phyloP scores from a whole-genome alignment of 2,329 filamentous ascomycete species.

The Cytospora mali region DNA sequence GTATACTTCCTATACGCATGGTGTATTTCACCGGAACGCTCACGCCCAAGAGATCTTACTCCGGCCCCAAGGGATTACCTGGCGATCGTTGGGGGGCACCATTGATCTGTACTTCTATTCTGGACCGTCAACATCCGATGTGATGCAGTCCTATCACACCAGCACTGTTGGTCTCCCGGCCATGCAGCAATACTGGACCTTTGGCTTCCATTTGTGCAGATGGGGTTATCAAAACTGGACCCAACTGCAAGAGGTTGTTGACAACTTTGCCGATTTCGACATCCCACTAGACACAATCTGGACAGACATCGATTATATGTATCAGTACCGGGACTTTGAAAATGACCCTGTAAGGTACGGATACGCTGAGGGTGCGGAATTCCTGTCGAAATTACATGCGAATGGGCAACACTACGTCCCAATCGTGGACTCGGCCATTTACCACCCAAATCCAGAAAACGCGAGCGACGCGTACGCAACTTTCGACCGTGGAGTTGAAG shows the following conservation, averaged over 20 bases:
- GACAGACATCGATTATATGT: conserved; percentile 75
- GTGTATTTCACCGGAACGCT: conserved; percentile 75
- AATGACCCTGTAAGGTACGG: conserved; percentile 61
- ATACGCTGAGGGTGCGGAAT: conserved; percentile 58
- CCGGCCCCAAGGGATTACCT: conserved; percentile 65
- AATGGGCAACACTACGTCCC: conserved; percentile 70
- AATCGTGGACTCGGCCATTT: conserved; percentile 73
- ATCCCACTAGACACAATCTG: conserved; percentile 77
- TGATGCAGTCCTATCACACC: conserved; percentile 71
- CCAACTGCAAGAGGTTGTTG: conserved; percentile 65
- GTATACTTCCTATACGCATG: conserved; percentile 72
- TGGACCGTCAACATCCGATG: conserved; percentile 68
- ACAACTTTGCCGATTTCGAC: conserved; percentile 63
- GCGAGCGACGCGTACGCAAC: conserved; percentile 63
- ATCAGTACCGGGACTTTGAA: conserved; percentile 63
- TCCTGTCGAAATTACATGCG: conserved; percentile 63
- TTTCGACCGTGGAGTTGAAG: conserved; percentile 63
- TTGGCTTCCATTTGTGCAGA: conserved; percentile 82
- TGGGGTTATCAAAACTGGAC: conserved; percentile 82
- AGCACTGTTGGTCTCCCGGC: conserved; percentile 70
- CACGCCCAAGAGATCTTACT: conserved; percentile 76
- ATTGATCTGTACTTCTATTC: conserved; percentile 81
- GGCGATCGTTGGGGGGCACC: conserved; percentile 73
- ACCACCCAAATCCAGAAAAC: conserved; percentile 72
- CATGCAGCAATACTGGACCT: conserved; percentile 80